phyloP scores from a whole-genome alignment of 2,329 filamentous ascomycete genomes.

The Ophiostoma sp. region DNA sequence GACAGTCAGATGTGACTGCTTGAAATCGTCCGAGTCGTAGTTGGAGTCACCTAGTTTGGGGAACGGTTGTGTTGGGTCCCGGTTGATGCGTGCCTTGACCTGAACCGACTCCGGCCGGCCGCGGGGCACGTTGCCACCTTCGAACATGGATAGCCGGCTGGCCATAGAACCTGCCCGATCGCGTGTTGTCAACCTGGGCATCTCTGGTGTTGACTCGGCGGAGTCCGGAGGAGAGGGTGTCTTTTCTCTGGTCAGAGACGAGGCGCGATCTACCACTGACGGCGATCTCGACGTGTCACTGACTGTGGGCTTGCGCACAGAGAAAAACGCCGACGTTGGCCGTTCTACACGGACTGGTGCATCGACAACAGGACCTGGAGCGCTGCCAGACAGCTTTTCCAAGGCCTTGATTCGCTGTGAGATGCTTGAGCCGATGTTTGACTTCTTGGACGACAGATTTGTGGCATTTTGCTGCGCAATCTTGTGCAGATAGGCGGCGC shows the following conservation, averaged over 20 bases:
- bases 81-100: constrained; percentile 77
- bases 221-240: constrained; percentile 38
- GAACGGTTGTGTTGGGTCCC: constrained; percentile 50
- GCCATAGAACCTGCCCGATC: constrained; percentile 50
- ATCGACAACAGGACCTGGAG: constrained; percentile 28
- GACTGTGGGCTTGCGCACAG: constrained; percentile 45
- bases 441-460: constrained; percentile 61
- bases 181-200: constrained; percentile 34
- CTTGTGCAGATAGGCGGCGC: constrained; percentile 51
- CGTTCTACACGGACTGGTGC: constrained; percentile 33
- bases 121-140: constrained; percentile 40
- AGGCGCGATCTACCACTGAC: constrained; percentile 42
- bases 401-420: constrained; percentile 91
- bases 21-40: constrained; percentile 45
- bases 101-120: constrained; percentile 71
- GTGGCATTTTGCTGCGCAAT: constrained; percentile 46
- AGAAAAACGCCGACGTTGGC: constrained; percentile 53
- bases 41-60: constrained; percentile 39
- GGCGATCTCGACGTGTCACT: constrained; percentile 43
- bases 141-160: constrained; percentile 52
- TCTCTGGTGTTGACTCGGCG: constrained; percentile 45
- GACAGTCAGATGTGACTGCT: constrained; percentile 54
- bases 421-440: constrained; percentile 82
- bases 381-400: constrained; percentile 62
- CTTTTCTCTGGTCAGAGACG: constrained; percentile 36